These are phyloP conservation scores for Tulasnella sp. DNA, from an alignment of 768 basidiomycete species.

Conservation along the genomic window DNA sequence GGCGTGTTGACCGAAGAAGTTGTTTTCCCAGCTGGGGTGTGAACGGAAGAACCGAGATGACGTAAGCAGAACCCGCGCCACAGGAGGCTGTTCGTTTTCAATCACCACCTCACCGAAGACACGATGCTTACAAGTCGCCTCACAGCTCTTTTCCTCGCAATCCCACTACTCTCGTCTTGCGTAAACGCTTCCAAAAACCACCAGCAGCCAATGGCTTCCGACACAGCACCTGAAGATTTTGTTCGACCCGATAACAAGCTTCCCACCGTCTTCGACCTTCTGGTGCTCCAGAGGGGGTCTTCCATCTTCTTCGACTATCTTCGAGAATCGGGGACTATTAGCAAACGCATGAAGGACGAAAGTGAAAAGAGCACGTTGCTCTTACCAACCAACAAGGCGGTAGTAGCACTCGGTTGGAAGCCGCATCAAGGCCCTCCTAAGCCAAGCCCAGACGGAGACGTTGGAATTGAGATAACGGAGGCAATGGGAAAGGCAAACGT, in stretches of 20 bases:
- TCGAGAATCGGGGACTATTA: slow-evolving; percentile 16
- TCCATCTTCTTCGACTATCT: slow-evolving; percentile 66
- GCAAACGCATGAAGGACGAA: slow-evolving; percentile 11
- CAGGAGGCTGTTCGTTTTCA: slow-evolving; percentile 2
- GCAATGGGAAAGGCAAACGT: slow-evolving; percentile 60
- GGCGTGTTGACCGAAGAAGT: too few species aligned
- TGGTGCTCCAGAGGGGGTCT: slow-evolving; percentile 68
- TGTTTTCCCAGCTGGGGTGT: too few species aligned
- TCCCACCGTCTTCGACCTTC: slow-evolving; percentile 67
- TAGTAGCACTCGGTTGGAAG: slow-evolving; percentile 74
- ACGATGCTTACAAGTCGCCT: background rate
- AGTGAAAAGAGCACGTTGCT: slow-evolving; percentile 54
- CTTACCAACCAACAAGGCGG: slow-evolving; percentile 83
- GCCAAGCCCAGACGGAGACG: slow-evolving; percentile 21
- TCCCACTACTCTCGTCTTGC: background rate
- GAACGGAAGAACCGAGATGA: background rate
- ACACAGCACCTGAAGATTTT: background rate
- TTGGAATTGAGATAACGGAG: slow-evolving; percentile 52
- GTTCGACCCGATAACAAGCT: slow-evolving; percentile 33
- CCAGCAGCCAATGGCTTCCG: background rate
- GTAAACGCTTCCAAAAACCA: background rate
- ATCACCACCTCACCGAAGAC: background rate
- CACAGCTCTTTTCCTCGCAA: background rate
- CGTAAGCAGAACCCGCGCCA: background rate
- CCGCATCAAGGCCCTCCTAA: slow-evolving; percentile 48